Conservation (phyloP, 345 rosid species). For the Gossypium sturtianum region DNA sequence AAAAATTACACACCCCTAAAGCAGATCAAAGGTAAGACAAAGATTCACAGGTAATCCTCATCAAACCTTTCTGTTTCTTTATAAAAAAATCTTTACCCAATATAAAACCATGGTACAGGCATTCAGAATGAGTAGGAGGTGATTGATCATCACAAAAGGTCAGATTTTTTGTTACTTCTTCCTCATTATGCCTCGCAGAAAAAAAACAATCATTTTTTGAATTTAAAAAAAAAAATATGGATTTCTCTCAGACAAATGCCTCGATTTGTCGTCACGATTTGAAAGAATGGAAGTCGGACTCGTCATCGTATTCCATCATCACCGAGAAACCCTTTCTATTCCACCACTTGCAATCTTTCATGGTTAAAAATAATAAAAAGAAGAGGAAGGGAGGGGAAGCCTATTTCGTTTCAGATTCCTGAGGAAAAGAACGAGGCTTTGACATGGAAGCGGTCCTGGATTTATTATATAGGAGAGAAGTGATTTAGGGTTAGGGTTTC, state of each 20-base stretch:
- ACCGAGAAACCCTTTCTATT: slow-evolving; percentile 28
- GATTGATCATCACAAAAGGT: slow-evolving; percentile 24
- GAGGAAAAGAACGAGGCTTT: not conserved
- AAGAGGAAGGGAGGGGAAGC: no score
- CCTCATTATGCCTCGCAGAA: slow-evolving; percentile 30
- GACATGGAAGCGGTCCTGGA: not conserved
- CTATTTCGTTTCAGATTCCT: not conserved
- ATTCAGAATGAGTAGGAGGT: slow-evolving; percentile 65
- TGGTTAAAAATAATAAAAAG: no score
- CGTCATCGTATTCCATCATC: slow-evolving; percentile 58
- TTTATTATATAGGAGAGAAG: not conserved
- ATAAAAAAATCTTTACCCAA: no score
- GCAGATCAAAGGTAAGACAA: no score
- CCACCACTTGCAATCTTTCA: no score
- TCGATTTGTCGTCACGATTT: slow-evolving; percentile 54
- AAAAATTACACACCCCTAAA: no score
- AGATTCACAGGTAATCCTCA: no score
- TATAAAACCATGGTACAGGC: no score
- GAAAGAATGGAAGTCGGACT: slow-evolving; percentile 57
- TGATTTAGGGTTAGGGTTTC: not conserved
- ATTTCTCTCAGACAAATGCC: slow-evolving; percentile 72
- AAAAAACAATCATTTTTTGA: not conserved
- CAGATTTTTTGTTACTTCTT: slow-evolving; percentile 28
- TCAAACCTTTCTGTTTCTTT: no score
- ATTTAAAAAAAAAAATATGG: not conserved